Base-by-base conservation (phyloP, 1,139 yeast species). In the Saccharomyces pastorianus region DNA sequence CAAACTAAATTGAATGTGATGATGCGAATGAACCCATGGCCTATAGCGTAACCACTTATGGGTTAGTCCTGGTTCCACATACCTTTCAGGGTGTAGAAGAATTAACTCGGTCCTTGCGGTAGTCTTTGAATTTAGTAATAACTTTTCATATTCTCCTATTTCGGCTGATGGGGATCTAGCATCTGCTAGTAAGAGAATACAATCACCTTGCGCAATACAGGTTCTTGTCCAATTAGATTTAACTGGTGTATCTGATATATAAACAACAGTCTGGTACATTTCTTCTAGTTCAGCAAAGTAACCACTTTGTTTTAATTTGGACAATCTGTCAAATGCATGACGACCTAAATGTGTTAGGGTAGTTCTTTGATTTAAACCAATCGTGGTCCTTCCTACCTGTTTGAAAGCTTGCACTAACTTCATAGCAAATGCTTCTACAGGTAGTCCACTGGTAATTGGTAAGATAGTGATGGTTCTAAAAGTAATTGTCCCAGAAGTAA, bases 201-300 rank as follows among this genome's bases (percentile, higher is more conserved):
- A 91, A 69, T 93, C 99, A 11, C 96, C 98, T 69, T 91, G 98
- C 5, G 95, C 82, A 50, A 93, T 86, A 69, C 99, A 93, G 0
- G 96, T 88, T 8, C 83, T 80, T 0, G 97, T 89, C 99, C 99
- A 93, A 32, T 84, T 79, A 0, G 96, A 88, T 59, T 83, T 84
- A 2, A 87, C 82, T 0, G 88, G 79, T 0, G 96, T 84, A 64
- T 93, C 98, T 42, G 95, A 93, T 25, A 93, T 83, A 65, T 93
- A 93, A 3, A 93, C 82, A 6, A 93, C 86, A 2, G 91, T 86
- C 63, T 91, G 89, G 67, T 84, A 88, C 59, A 83, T 81, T 64
- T 91, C 98, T 74, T 93, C 99, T 55, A 93, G 76, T 60, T 90
- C 95, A 0, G 96, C 88, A 64, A 93, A 85, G 64, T 86, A 88